Conservation (phyloP, 306 rosid species). For the Rosa persica region DNA sequence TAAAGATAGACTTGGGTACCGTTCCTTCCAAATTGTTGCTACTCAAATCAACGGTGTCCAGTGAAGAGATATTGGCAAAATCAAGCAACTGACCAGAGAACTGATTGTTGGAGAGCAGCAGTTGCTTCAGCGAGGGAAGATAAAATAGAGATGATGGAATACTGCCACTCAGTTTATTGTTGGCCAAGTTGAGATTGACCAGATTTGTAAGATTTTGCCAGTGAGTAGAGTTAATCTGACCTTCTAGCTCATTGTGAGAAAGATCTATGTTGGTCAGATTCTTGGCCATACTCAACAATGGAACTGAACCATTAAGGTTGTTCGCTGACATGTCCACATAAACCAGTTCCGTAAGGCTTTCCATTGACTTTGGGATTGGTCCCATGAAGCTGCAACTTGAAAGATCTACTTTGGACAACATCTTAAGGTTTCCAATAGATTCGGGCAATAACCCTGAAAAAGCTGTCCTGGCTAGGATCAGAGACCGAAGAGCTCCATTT, state of each 20-base stretch:
- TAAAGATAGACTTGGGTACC: slow-evolving; percentile 22
- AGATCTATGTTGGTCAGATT: slow-evolving; percentile 11
- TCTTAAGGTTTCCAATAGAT: slow-evolving; percentile 19
- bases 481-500: neutral
- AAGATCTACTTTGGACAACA: slow-evolving; percentile 4
- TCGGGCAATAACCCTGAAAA: slow-evolving; percentile 27
- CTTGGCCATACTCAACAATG: slow-evolving; percentile 15
- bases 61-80: neutral
- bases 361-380: slow-evolving; percentile 15
- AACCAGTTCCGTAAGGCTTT: slow-evolving; percentile 10
- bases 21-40: slow-evolving; percentile 46
- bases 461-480: neutral
- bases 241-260: slow-evolving; percentile 14
- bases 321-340: slow-evolving; percentile 12
- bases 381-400: neutral
- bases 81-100: slow-evolving; percentile 14
- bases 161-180: slow-evolving; percentile 24
- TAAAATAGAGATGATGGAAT: slow-evolving; percentile 21
- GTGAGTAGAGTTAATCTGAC: slow-evolving; percentile 12
- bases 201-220: slow-evolving; percentile 20
- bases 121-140: slow-evolving; percentile 7
- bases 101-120: slow-evolving; percentile 5
- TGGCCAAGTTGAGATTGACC: neutral
- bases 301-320: slow-evolving; percentile 30
- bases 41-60: slow-evolving; percentile 37